These are phyloP conservation scores for Bacidia gigantensis DNA, from an alignment of 495 filamentous ascomycete genomes.

Conservation along the genomic window DNA sequence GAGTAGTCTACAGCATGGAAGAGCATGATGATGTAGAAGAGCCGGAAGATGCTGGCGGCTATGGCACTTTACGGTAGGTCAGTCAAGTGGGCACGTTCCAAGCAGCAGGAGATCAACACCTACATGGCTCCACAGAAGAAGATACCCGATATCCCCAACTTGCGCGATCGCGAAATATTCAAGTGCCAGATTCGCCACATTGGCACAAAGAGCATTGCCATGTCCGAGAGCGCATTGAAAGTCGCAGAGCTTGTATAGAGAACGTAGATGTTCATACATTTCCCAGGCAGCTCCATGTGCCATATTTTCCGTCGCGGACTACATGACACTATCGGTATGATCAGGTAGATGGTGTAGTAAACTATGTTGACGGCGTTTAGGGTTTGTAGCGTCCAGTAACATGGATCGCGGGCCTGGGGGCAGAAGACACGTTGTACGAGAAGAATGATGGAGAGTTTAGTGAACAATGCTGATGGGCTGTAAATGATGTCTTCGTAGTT, in stretches of 20 bases:
- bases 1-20: slow-evolving; percentile 2
- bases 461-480: slow-evolving; percentile 3
- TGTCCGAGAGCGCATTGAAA: slow-evolving; percentile 5
- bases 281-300: background rate
- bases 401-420: background rate
- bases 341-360: slow-evolving; percentile 4
- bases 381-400: slow-evolving; percentile 4
- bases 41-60: background rate
- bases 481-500: slow-evolving; percentile 6
- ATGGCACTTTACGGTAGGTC: slow-evolving; percentile 1
- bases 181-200: slow-evolving; percentile 4
- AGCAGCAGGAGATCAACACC: background rate
- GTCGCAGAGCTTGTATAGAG: slow-evolving; percentile 5
- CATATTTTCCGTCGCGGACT: slow-evolving; percentile 4
- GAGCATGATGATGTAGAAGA: background rate
- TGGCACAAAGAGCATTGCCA: slow-evolving; percentile 5
- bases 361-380: slow-evolving; percentile 3
- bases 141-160: slow-evolving; percentile 7
- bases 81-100: background rate
- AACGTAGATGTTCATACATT: slow-evolving; percentile 2
- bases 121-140: slow-evolving; percentile 4
- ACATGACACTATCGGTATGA: slow-evolving; percentile 2
- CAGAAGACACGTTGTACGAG: slow-evolving; percentile 5
- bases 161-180: slow-evolving; percentile 1
- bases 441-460: slow-evolving; percentile 4